These are phyloP conservation scores for Oryza meyeriana DNA, from an alignment of 176 grass and related monocot species.

Conservation along the genomic window DNA sequence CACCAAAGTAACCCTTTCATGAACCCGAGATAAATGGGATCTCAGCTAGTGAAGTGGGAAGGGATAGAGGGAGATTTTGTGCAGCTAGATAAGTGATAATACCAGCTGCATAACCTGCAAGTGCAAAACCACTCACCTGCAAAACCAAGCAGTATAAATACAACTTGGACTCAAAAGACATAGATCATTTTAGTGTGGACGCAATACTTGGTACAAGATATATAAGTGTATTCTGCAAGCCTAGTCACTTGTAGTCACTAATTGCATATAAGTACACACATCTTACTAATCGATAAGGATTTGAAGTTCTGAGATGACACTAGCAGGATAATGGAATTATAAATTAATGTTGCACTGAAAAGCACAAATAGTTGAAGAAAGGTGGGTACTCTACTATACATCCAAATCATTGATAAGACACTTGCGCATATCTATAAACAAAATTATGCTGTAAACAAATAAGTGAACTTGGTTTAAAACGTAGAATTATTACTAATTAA, in stretches of 20 bases:
- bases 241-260: not conserved
- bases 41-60: conserved; percentile 67
- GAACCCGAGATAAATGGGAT: conserved; percentile 73
- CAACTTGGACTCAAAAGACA: not conserved
- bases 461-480: not conserved
- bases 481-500: not conserved
- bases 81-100: conserved; percentile 67
- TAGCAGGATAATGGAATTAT: not conserved
- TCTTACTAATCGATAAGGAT: not conserved
- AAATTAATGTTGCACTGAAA: not conserved
- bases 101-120: conserved; percentile 90
- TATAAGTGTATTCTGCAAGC: not conserved
- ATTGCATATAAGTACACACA: not conserved
- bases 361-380: not conserved
- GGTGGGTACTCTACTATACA: not conserved
- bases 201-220: not conserved
- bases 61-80: conserved; percentile 53
- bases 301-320: not conserved
- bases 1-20: conserved; percentile 30
- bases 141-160: conserved; percentile 25
- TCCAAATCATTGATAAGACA: not conserved
- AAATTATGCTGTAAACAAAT: not conserved
- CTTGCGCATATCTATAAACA: not conserved
- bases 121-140: conserved; percentile 93
- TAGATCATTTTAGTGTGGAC: not conserved